Conservation (phyloP, 1,139 yeast species). For the Yamadazyma triangularis region DNA sequence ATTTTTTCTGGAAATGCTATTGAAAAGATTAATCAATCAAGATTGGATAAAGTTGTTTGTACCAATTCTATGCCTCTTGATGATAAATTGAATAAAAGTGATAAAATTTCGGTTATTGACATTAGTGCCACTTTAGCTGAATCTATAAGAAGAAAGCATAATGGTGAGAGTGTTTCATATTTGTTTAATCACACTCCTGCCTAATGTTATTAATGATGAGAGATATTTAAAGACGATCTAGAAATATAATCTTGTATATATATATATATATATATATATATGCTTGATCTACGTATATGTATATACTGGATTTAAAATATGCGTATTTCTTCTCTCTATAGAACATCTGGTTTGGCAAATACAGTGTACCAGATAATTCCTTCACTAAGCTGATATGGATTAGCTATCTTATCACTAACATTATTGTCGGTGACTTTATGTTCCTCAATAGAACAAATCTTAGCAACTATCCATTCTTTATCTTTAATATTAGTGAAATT, state of each 20-base stretch:
- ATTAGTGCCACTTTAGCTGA: slow-evolving; percentile 92
- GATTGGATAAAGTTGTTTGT: slow-evolving; percentile 77
- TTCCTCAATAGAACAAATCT: slow-evolving; percentile 49
- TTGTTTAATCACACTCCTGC: slow-evolving; percentile 61
- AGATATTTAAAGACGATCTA: too few species aligned
- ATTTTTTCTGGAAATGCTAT: slow-evolving; percentile 86
- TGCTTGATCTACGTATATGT: too few species aligned
- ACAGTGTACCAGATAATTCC: slow-evolving; percentile 50
- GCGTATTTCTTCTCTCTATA: background rate
- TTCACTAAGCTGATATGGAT: slow-evolving; percentile 46
- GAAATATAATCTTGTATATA: too few species aligned
- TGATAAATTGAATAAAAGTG: slow-evolving; percentile 65
- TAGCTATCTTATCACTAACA: slow-evolving; percentile 22
- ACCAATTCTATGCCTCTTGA: slow-evolving; percentile 94
- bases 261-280: too few species aligned
- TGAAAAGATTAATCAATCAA: slow-evolving; percentile 73
- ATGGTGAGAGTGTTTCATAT: slow-evolving; percentile 94
- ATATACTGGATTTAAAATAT: too few species aligned
- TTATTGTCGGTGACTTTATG: slow-evolving; percentile 37
- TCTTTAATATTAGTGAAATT: slow-evolving; percentile 18
- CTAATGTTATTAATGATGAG: too few species aligned
- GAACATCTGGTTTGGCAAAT: slow-evolving; percentile 25
- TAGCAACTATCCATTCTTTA: slow-evolving; percentile 72
- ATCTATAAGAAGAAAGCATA: slow-evolving; percentile 91
- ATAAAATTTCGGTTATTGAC: slow-evolving; percentile 78